phyloP scores from a whole-genome alignment of 164 flowering plant species.

The Brasenia schreberi region DNA sequence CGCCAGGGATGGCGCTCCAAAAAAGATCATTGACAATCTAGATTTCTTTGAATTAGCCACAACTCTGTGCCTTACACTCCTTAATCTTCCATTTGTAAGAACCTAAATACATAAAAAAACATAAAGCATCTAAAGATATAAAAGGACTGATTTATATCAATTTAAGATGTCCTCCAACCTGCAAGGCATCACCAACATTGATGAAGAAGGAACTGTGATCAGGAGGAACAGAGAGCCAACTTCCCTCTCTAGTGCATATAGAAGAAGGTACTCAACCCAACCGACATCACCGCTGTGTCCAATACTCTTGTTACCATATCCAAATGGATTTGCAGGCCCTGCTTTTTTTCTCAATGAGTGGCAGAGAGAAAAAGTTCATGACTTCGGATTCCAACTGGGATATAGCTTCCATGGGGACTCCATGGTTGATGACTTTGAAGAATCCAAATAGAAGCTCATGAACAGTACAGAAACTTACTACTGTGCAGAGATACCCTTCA shows the following conservation, averaged over 20 bases:
- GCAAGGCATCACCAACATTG: conserved; percentile 53
- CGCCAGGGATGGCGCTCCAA: conserved; percentile 63
- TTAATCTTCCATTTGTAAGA: conserved; percentile 85
- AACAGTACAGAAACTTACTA: no score
- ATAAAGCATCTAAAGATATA: neutral
- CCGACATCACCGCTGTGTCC: conserved; percentile 91
- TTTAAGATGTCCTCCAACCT: conserved; percentile 20
- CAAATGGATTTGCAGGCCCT: conserved; percentile 67
- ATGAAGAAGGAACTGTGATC: conserved; percentile 45
- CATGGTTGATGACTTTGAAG: conserved; percentile 79
- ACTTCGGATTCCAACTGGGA: conserved; percentile 41
- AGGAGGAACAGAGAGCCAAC: conserved; percentile 56
- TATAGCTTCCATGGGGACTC: conserved; percentile 43
- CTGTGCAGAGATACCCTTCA: no score
- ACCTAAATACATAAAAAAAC: conserved; percentile 35
- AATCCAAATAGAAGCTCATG: conserved; percentile 26
- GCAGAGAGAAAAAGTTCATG: conserved; percentile 38
- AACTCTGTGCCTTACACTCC: conserved; percentile 83
- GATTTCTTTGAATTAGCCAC: conserved; percentile 40
- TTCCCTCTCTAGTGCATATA: conserved; percentile 29
- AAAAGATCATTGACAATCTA: conserved; percentile 82
- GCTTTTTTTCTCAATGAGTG: conserved; percentile 45
- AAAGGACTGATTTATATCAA: neutral
- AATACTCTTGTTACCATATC: conserved; percentile 67
- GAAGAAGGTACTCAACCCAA: conserved; percentile 81